Conservation (phyloP, 2,329 filamentous ascomycete genomes). For the Colletotrichum sp. region DNA sequence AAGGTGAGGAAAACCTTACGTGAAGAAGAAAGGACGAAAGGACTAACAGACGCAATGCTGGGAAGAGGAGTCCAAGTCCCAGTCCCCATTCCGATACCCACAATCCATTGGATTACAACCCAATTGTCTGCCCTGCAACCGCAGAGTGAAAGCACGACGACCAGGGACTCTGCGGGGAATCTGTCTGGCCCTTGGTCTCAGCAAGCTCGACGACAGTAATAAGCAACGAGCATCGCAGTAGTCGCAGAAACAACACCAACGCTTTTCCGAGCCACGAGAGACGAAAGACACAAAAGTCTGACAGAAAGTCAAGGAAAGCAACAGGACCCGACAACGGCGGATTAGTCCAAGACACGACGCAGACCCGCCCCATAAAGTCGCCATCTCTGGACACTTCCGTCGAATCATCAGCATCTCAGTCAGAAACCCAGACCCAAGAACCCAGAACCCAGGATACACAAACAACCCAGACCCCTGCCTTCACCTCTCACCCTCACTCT, state of each 20-base stretch:
- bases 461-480: slow-evolving; percentile 7
- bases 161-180: not conserved
- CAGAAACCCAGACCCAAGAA: not conserved
- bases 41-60: not conserved
- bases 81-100: not conserved
- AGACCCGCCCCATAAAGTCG: not conserved
- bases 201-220: not conserved
- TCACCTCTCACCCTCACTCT: not conserved
- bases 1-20: slow-evolving; percentile 5
- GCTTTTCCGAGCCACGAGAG: not conserved
- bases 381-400: not conserved
- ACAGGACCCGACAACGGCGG: not conserved
- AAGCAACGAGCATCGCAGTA: not conserved
- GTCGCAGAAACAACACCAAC: not conserved
- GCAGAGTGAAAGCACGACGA: not conserved
- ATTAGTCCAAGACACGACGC: not conserved
- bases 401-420: not conserved
- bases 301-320: not conserved
- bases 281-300: not conserved
- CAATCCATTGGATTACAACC: not conserved
- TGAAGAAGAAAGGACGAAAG: slow-evolving; percentile 3
- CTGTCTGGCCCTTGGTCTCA: not conserved
- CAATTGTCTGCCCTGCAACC: not conserved
- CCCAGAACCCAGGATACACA: not conserved
- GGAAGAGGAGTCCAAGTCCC: not conserved